Percentiles rank a stretch among this genome's conserved stretches.
These are phyloP conservation scores for Penicillium hordei DNA, from an alignment of 2,329 filamentous ascomycete species.

Conservation along the genomic window DNA sequence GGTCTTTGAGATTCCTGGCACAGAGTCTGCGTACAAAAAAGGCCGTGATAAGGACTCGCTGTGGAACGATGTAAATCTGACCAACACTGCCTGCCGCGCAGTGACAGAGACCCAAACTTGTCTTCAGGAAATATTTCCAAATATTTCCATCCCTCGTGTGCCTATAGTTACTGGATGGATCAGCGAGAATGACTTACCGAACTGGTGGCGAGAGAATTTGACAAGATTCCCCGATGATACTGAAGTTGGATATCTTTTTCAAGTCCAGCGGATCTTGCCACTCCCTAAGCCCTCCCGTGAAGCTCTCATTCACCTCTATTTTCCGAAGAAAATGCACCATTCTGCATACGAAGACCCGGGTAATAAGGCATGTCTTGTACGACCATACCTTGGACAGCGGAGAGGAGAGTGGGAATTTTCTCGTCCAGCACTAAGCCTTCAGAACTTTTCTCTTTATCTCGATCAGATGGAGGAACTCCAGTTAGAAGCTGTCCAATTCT, in stretches of 20 bases:
- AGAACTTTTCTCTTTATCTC: not conserved
- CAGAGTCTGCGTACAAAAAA: not conserved
- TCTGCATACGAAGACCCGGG: not conserved
- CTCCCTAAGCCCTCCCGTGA: not conserved
- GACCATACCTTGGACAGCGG: not conserved
- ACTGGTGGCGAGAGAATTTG: not conserved
- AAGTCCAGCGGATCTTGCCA: not conserved
- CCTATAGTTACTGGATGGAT: not conserved
- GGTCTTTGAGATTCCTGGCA: not conserved
- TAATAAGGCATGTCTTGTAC: not conserved
- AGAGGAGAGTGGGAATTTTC: not conserved
- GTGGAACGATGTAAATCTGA: not conserved
- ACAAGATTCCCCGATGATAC: not conserved
- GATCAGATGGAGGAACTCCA: conserved; percentile 1
- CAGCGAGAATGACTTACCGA: not conserved
- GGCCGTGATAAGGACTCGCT: not conserved
- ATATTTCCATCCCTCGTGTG: not conserved
- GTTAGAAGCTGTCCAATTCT: not conserved
- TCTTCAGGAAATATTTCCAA: not conserved
- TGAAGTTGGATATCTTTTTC: not conserved
- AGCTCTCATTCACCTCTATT: not conserved
- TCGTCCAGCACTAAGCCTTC: not conserved
- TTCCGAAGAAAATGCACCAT: not conserved
- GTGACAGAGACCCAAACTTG: not conserved
- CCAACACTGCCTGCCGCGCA: not conserved